Evolutionary conservation across 1,139 yeast species (phyloP).

Genomic region (Nakaseomyces uthaithaninus): DNA sequence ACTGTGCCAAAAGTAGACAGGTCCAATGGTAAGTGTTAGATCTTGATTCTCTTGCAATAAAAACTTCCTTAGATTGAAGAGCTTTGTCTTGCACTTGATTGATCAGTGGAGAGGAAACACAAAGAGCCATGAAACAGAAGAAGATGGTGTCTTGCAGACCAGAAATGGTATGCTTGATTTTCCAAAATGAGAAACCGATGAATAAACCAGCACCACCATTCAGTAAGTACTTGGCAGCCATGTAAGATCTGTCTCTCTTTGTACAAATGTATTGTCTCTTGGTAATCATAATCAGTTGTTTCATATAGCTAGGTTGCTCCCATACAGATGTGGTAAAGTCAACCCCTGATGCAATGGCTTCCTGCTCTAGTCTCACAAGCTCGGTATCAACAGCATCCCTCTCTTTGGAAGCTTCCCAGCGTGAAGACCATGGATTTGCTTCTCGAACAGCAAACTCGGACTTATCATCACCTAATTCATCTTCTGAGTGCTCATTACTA

Average conservation of each 20-base stretch:
- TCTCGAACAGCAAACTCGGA: conserved; percentile 41
- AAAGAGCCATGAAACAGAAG: conserved; percentile 43
- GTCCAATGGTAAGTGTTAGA: conserved; percentile 61
- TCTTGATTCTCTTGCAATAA: conserved; percentile 50
- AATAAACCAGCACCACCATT: conserved; percentile 42
- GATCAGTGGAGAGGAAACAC: conserved; percentile 45
- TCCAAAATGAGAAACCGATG: conserved; percentile 51
- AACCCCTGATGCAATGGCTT: conserved; percentile 16
- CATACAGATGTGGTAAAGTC: conserved; percentile 31
- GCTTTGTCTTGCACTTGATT: conserved; percentile 54
- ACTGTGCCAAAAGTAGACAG: conserved; percentile 43
- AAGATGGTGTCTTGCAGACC: conserved; percentile 49
- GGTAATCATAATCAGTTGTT: conserved; percentile 30
- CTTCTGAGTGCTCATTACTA: conserved; percentile 10
- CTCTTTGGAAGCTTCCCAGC: conserved; percentile 39
- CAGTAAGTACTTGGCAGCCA: conserved; percentile 36
- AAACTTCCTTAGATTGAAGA: conserved; percentile 44
- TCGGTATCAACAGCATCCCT: conserved; percentile 20
- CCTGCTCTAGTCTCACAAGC: conserved; percentile 24
- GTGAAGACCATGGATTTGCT: conserved; percentile 36
- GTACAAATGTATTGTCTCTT: conserved; percentile 33
- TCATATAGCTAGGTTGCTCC: conserved; percentile 28
- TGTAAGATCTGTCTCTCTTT: conserved; percentile 40
- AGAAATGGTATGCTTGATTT: conserved; percentile 41
- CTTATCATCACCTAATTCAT: conserved; percentile 3